Evolutionary conservation across 768 basidiomycete species (phyloP).

Genomic region (Pleurotus cornucopiae): DNA sequence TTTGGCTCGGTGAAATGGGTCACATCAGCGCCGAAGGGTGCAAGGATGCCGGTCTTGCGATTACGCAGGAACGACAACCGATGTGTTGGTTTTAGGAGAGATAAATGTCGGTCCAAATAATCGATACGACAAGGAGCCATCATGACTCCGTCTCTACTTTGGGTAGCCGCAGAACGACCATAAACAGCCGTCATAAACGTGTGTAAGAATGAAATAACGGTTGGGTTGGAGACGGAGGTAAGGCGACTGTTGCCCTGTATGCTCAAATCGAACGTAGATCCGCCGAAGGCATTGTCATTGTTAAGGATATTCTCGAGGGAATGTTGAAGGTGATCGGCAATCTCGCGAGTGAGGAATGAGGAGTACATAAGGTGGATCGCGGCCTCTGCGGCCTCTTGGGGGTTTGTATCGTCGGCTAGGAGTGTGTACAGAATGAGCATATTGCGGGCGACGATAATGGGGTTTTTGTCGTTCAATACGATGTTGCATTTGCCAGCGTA

Average conservation of each 20-base stretch:
- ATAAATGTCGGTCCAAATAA: constrained; percentile 31
- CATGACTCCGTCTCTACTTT: constrained; percentile 25
- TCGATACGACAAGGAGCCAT: constrained; percentile 30
- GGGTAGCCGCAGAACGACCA: constrained; percentile 15
- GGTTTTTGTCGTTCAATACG: constrained; percentile 19
- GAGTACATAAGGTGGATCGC: constrained; percentile 31
- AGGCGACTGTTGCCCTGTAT: constrained; percentile 21
- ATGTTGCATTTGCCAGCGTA: constrained; percentile 20
- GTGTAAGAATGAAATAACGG: constrained; percentile 13
- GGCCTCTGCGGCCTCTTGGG: constrained; percentile 27
- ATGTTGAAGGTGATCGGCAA: constrained; percentile 21
- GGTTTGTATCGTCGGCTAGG: constrained; percentile 16
- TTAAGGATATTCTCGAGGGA: constrained; percentile 19
- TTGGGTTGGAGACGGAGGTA: constrained; percentile 11
- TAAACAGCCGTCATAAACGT: constrained; percentile 15
- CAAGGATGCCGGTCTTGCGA: constrained; percentile 24
- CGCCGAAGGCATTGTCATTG: constrained; percentile 7
- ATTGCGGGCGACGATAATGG: constrained; percentile 19
- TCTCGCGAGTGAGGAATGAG: constrained; percentile 19
- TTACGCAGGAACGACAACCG: constrained; percentile 24
- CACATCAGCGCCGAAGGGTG: constrained; percentile 22
- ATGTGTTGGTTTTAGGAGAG: constrained; percentile 29
- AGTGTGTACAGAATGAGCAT: constrained; percentile 22
- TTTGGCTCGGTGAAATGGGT: constrained; percentile 26
- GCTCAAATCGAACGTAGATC: constrained; percentile 14